A percentile compares a stretch with the other conserved stretches of the same genome.
Conservation (phyloP, 495 filamentous ascomycete genomes). For the Parathielavia hyrcaniae region DNA sequence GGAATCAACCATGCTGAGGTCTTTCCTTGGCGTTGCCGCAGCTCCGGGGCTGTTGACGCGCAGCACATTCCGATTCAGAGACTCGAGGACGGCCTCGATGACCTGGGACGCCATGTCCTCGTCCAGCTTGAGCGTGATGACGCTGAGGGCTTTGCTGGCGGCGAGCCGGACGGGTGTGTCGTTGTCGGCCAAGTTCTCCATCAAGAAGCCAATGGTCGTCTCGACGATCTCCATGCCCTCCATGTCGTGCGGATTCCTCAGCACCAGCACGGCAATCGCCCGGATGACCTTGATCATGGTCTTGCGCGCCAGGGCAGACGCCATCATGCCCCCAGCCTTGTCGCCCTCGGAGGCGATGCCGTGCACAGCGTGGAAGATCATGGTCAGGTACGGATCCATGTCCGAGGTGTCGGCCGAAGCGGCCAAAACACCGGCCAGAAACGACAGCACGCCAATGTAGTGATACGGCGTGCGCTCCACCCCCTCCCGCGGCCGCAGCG, state of each 20-base stretch:
- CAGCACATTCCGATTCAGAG: constrained; percentile 70
- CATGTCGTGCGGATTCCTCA: constrained; percentile 45
- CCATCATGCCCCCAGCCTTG: constrained; percentile 42
- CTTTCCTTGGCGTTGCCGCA: constrained; percentile 41
- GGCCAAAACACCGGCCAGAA: constrained; percentile 64
- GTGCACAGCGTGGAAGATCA: constrained; percentile 48
- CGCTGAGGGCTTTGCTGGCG: constrained; percentile 85
- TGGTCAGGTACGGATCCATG: constrained; percentile 43
- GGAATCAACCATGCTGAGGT: constrained; percentile 67
- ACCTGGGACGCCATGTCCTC: constrained; percentile 75
- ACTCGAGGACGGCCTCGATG: constrained; percentile 73
- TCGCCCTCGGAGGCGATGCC: constrained; percentile 33
- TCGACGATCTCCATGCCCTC: constrained; percentile 56
- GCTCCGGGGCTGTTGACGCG: constrained; percentile 42
- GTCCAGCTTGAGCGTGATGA: constrained; percentile 72
- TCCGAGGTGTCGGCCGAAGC: constrained; percentile 45
- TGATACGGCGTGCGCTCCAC: constrained; percentile 39
- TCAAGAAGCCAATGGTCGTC: constrained; percentile 62
- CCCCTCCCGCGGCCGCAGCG: constrained; percentile 40
- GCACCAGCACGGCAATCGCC: constrained; percentile 56
- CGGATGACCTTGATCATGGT: constrained; percentile 76
- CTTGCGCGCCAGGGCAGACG: constrained; percentile 72
- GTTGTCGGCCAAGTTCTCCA: constrained; percentile 66
- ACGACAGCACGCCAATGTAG: constrained; percentile 69
- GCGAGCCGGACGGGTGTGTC: constrained; percentile 86